Conservation (phyloP, 495 filamentous ascomycete genomes). For the Antarctomyces pellizariae region DNA sequence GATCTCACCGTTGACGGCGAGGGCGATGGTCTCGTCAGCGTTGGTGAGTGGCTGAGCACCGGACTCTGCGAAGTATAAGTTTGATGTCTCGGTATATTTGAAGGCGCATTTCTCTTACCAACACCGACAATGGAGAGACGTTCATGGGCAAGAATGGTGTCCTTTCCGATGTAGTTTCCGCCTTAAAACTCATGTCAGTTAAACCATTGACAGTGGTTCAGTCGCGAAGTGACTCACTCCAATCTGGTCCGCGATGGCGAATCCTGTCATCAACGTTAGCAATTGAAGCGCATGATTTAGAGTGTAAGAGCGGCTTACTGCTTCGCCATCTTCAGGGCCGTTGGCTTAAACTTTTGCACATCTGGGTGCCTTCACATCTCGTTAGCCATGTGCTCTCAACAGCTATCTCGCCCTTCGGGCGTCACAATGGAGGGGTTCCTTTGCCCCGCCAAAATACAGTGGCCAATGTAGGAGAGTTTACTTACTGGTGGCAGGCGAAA, state of each 20-base stretch:
- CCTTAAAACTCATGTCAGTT: conserved; percentile 22
- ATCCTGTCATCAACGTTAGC: conserved; percentile 30
- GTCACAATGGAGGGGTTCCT: conserved; percentile 1
- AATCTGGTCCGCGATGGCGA: conserved; percentile 92
- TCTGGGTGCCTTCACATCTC: conserved; percentile 54
- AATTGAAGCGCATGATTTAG: conserved; percentile 18
- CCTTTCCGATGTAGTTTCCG: conserved; percentile 69
- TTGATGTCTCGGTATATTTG: conserved; percentile 5
- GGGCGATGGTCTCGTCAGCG: conserved; percentile 62
- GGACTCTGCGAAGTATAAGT: conserved; percentile 37
- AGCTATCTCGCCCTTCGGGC: not conserved
- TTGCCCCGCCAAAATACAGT: no score
- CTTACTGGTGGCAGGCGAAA: conserved; percentile 82
- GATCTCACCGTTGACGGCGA: conserved; percentile 98
- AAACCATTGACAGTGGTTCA: conserved; percentile 2
- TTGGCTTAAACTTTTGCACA: conserved; percentile 91
- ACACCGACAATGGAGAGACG: conserved; percentile 94
- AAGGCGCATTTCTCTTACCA: conserved; percentile 32
- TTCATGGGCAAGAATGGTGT: conserved; percentile 92
- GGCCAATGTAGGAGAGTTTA: no score
- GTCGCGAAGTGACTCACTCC: conserved; percentile 44
- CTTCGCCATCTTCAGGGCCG: conserved; percentile 86
- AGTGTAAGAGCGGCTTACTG: conserved; percentile 34
- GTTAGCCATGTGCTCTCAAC: no score
- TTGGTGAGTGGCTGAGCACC: conserved; percentile 90